Conservation (phyloP, 352 stramenopile species). For the Pythium periplocum region DNA sequence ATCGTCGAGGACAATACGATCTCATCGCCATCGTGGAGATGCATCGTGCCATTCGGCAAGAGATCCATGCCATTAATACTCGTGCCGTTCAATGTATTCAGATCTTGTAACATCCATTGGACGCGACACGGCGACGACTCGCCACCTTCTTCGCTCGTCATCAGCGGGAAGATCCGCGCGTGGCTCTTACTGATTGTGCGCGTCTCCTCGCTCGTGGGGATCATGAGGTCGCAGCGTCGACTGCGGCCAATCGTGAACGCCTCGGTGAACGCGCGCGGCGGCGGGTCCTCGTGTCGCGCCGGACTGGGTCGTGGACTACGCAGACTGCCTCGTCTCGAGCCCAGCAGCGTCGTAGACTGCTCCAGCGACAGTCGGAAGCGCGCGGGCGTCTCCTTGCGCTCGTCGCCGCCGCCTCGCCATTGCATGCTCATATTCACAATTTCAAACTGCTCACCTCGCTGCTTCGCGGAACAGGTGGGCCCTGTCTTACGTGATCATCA, state of each 20-base stretch:
- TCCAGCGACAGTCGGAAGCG: not conserved
- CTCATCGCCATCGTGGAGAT: constrained; percentile 64
- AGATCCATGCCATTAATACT: constrained; percentile 68
- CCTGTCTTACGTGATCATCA: too few species aligned
- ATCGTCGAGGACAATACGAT: constrained; percentile 65
- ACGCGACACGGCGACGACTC: not conserved
- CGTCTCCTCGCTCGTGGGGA: constrained; percentile 63
- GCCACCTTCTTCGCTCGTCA: not conserved
- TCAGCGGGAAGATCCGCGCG: constrained; percentile 41
- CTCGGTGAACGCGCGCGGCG: constrained; percentile 23
- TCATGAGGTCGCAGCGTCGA: constrained; percentile 62
- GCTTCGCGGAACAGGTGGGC: not conserved
- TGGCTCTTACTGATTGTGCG: constrained; percentile 76
- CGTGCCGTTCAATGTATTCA: constrained; percentile 79
- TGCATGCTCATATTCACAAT: not conserved
- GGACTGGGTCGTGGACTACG: not conserved
- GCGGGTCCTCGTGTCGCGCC: not conserved
- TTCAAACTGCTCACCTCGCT: constrained; percentile 8
- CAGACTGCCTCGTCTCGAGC: not conserved
- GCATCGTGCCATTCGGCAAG: constrained; percentile 36
- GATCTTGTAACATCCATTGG: constrained; percentile 74
- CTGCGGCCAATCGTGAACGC: constrained; percentile 72
- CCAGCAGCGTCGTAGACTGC: not conserved
- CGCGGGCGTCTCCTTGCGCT: constrained; percentile 11
- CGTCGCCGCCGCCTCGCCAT: not conserved